These are phyloP conservation scores for Halenospora varia DNA, from an alignment of 495 filamentous ascomycete genomes.

Conservation along the genomic window DNA sequence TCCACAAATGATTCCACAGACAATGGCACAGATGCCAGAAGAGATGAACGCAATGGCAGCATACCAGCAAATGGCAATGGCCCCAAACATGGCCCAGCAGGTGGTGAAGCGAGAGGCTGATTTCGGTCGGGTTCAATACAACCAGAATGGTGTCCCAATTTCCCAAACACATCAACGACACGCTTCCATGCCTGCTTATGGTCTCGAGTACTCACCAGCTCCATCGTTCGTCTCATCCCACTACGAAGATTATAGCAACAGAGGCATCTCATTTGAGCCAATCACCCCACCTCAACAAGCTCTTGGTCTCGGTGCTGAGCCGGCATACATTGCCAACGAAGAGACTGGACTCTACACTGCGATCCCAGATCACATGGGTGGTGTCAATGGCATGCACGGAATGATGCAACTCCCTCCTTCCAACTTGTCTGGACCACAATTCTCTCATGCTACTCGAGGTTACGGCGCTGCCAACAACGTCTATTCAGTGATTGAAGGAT, in stretches of 20 bases:
- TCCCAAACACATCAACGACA: constrained; percentile 81
- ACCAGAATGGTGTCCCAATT: constrained; percentile 84
- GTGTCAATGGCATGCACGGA: constrained; percentile 60
- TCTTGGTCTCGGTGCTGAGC: constrained; percentile 72
- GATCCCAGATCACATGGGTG: constrained; percentile 71
- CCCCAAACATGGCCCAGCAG: constrained; percentile 56
- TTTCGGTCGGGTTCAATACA: constrained; percentile 73
- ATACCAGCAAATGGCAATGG: constrained; percentile 64
- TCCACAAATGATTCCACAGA: constrained; percentile 65
- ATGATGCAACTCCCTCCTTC: constrained; percentile 92
- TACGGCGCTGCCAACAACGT: constrained; percentile 75
- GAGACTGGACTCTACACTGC: constrained; percentile 93
- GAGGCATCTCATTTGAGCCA: constrained; percentile 93
- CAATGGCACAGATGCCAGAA: constrained; percentile 80
- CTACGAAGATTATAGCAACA: constrained; percentile 95
- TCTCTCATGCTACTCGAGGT: constrained; percentile 52
- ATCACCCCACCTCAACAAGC: constrained; percentile 92
- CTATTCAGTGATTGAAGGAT: constrained; percentile 96
- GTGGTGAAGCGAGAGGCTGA: constrained; percentile 83
- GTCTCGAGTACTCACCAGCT: constrained; percentile 92
- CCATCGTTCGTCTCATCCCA: constrained; percentile 97
- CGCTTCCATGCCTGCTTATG: constrained; percentile 92
- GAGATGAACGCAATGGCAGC: constrained; percentile 68
- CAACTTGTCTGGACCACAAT: constrained; percentile 73
- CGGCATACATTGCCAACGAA: constrained; percentile 96